These are phyloP conservation scores for Ilex asprella DNA, from an alignment of 257 asterid species.

Conservation along the genomic window DNA sequence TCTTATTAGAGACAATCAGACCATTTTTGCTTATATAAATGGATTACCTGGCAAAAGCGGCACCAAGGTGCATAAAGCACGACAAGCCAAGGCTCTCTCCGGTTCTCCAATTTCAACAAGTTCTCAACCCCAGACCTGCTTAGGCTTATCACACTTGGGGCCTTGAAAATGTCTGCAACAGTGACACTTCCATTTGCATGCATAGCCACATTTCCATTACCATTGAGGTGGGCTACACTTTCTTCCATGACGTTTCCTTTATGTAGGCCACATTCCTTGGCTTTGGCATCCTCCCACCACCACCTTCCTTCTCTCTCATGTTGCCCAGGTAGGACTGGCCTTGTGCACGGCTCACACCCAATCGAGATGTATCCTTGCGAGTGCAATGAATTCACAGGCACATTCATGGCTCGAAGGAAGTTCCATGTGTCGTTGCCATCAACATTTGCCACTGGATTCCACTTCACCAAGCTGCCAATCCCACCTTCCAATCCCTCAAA, in stretches of 20 bases:
- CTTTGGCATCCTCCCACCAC: slow-evolving; percentile 64
- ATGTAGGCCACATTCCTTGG: slow-evolving; percentile 55
- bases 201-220: slow-evolving; percentile 14
- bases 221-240: slow-evolving; percentile 11
- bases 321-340: slow-evolving; percentile 47
- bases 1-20: neutral
- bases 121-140: slow-evolving; percentile 43
- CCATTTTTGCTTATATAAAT: neutral
- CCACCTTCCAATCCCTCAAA: slow-evolving; percentile 52
- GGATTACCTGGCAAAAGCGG: slow-evolving; percentile 3
- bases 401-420: slow-evolving; percentile 43
- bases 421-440: slow-evolving; percentile 41
- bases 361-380: slow-evolving; percentile 39
- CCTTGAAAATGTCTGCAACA: slow-evolving; percentile 21
- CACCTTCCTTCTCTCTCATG: slow-evolving; percentile 56
- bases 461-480: slow-evolving; percentile 46
- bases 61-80: slow-evolving; percentile 55
- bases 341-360: slow-evolving; percentile 53
- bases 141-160: slow-evolving; percentile 21
- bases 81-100: slow-evolving; percentile 41
- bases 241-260: slow-evolving; percentile 40
- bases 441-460: slow-evolving; percentile 47
- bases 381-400: slow-evolving; percentile 43
- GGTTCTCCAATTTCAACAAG: slow-evolving; percentile 26
- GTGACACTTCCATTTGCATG: slow-evolving; percentile 25